Evolutionary conservation across 176 grass and related monocot species (phyloP), one percentile per base, ranked within the genome.

Genomic region (Ensete ventricosum): DNA sequence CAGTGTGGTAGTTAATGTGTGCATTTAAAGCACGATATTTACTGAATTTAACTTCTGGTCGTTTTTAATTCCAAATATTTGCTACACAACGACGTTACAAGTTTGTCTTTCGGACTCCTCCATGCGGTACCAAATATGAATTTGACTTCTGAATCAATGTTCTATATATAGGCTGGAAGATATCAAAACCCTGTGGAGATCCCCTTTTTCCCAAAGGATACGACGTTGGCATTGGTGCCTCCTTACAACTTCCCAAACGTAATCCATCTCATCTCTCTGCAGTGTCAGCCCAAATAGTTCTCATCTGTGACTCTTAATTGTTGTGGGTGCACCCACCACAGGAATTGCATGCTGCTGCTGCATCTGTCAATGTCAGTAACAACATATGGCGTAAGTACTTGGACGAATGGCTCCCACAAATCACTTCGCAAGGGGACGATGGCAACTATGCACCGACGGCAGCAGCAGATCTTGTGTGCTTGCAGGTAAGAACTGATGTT

Each of bases 141-240:
- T 23, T 23, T 62, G 9, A 27, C 11, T 2, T 48, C 1, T 21
- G 52, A 25, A 20, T 19, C 43, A 50, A 20, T 1, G 2, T 50
- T 51, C 11, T 74, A 14, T 52, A 22, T 9, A 27, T 51, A 80
- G 78, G 67, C 69, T 52, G 78, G 78, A 52, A 21, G 69, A 19
- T 80, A 73, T 3, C 55, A 72, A 53, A 73, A 80, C 26, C 78
- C 78, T 29, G 78, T 73, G 54, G 78, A 80, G 54, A 24, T 80
- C 20, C 78, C 78, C 21, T 80, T 80, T 49, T 80, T 80, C 43
- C 55, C 20, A 1, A 29, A 14, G 22, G 5, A 52, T 73, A 24
- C 73, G 12, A 14, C 49, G 22, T 63, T 14, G 69, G n/a, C 78
- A 63, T 64, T 73, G 21, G 54, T 64, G 9, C 69, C 78, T 80